Base-by-base conservation (phyloP, 1,139 yeast genomes). In the Zygoascus meyerae region DNA sequence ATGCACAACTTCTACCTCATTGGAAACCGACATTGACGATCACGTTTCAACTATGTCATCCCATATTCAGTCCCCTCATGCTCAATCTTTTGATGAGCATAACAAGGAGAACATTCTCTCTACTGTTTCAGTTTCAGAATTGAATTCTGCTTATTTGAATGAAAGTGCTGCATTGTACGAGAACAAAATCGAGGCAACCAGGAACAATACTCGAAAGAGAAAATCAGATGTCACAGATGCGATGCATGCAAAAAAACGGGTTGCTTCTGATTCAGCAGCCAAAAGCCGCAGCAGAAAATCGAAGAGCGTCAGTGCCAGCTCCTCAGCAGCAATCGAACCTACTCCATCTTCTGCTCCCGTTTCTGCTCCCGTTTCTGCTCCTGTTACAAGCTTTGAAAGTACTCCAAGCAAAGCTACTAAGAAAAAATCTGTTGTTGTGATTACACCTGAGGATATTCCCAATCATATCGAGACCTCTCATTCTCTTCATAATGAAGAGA, bases 31-130 rank as follows among this genome's bases (percentile, higher is more conserved):
- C 30, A 9, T 32, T 16, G 43, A 32, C 35, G 35, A 32, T 28
- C 29, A 41, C 34, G 32, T 30, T 17, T 33, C 38, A 15, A 17
- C 41, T 11, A 35, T 35, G 39, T 35, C 39, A 11, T 35, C 33
- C 5, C 42, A 38, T 12, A 7, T 29, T 15, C 42, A 38, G n/a
- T 26, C 34, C n/a, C 33, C 34, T 2, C 42, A 28, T 17, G 26
- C 26, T 21, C 42, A 38, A n/a, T 18, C 41, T 8, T 38, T 38
- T 16, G 42, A 40, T 18, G 35, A 40, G 16, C 45, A 32, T 18
- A 40, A 40, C 16, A 29, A 35, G 35, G 42, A 40, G 29, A 40
- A 40, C 28, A 15, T 40, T n/a, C 31, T 40, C 7, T 18, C 42
- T 17, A 15, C 35, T n/a, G 34, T 40, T 3, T 18, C 42, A 9